phyloP scores from a whole-genome alignment of 441 rosid genomes.

The Erysimum pusillum region DNA sequence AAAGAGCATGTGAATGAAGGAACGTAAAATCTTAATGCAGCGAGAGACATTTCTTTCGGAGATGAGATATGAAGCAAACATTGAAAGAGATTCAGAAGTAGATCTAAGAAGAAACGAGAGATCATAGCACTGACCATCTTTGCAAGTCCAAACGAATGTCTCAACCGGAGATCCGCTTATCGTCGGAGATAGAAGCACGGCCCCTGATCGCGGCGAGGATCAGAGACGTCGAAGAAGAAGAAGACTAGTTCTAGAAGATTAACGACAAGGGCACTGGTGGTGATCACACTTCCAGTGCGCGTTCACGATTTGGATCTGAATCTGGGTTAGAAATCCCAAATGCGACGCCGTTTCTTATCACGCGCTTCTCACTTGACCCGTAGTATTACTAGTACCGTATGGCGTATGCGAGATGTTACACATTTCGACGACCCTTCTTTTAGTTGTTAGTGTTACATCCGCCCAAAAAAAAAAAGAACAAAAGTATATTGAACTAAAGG shows the following conservation, averaged over 20 bases:
- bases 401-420: not conserved
- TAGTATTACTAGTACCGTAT: no score
- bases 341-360: conserved; percentile 22
- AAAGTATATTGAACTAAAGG: not conserved
- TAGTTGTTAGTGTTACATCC: no score
- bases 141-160: conserved; percentile 29
- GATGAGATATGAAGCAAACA: not conserved
- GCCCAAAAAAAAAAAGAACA: no score
- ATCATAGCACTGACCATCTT: conserved; percentile 44
- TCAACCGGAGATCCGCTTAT: conserved; percentile 30
- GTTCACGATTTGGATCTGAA: conserved; percentile 38
- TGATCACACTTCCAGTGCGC: conserved; percentile 32
- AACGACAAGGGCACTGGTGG: conserved; percentile 30
- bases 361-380: not conserved
- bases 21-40: not conserved
- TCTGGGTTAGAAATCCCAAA: not conserved
- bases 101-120: conserved; percentile 33
- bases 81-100: conserved; percentile 18
- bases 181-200: conserved; percentile 17
- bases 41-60: conserved; percentile 3
- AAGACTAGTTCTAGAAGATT: conserved; percentile 19
- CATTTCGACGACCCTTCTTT: not conserved
- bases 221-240: conserved; percentile 3
- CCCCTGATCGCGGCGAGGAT: conserved; percentile 17
- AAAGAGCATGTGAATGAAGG: not conserved